Base-by-base conservation (phyloP, 148 eudicot genomes). In the Rhododendron simsii region DNA sequence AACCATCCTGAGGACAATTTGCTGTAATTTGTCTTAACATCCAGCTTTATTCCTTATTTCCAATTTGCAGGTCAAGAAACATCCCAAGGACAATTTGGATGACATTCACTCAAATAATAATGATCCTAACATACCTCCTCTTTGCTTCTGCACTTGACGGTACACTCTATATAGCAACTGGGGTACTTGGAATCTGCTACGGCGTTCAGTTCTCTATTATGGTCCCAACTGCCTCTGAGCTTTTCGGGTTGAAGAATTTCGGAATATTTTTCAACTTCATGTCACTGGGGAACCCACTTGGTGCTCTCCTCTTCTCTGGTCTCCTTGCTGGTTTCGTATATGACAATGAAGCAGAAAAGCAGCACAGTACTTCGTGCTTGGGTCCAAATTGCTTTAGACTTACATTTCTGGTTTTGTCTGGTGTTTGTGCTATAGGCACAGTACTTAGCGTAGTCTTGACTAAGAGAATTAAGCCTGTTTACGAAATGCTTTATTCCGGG, bases 171-270 rank as follows among this genome's bases (percentile, higher is more conserved):
- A 87, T 82, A 20, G 98, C 98, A 82, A 96, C 92, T n/a, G 93
- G 92, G n/a, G 85, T 92, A 85, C 91, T 96, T 2, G 98, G 98
- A 20, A 89, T 92, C 51, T 96, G 98, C 89, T 96, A 91, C 12
- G 98, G 98, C 0, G 90, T 88, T 48, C 98, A 94, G 77, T 91
- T 93, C 85, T 91, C 96, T 4, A 90, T 91, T 85, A 92, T 96
- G 96, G 93, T 96, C 81, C 95, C 98, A 41, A 96, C 98, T 5
- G 92, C 94, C 82, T 96, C 98, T 9, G 98, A 96, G 91, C 95
- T 96, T 35, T 96, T 96, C 13, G 98, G 98, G 28, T 87, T 96
- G 76, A 94, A 90, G 84, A 80, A 94, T 86, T 94, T 96, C 10
- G 98, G 98, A 28, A 51, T 93, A 37, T 86, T 96, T 67, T 93